Percentiles rank a stretch among this genome's conserved stretches.
phyloP scores from a whole-genome alignment of 1,284 basidiomycete genomes.

The Tetrapyrgos nigripes region DNA sequence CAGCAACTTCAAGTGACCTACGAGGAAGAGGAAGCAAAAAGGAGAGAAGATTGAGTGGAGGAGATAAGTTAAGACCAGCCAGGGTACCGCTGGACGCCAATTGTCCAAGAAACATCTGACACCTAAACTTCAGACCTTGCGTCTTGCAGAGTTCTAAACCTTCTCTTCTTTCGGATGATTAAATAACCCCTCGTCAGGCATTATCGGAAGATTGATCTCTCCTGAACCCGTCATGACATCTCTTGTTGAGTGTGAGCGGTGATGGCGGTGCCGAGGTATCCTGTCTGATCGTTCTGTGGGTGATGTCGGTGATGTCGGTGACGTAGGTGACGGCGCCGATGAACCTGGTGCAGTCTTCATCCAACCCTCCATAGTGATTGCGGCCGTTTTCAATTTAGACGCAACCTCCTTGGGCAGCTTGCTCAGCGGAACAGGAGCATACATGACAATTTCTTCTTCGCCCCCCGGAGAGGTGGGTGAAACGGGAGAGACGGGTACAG shows the following conservation, averaged over 20 bases:
- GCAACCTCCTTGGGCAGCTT: constrained; percentile 54
- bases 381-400: constrained; percentile 53
- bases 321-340: constrained; percentile 21
- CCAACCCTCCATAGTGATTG: constrained; percentile 76
- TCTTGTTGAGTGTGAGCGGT: constrained; percentile 28
- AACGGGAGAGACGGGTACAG: constrained; percentile 9
- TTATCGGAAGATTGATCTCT: constrained; percentile 50
- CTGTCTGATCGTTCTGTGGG: constrained; percentile 30
- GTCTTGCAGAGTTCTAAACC: no score
- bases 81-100: no score
- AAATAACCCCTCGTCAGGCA: constrained; percentile 50
- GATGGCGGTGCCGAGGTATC: constrained; percentile 38
- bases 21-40: no score
- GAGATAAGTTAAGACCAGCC: no score
- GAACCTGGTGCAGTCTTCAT: constrained; percentile 38
- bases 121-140: no score
- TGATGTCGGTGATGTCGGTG: constrained; percentile 20
- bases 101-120: no score
- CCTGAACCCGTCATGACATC: constrained; percentile 40
- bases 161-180: no score
- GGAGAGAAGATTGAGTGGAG: no score
- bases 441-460: constrained; percentile 54
- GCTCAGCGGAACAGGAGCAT: constrained; percentile 68
- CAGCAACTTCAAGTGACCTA: no score
- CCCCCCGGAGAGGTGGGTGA: constrained; percentile 13